Conservation (phyloP, 139 green algal species). For the Mychonastes homosphaera region DNA sequence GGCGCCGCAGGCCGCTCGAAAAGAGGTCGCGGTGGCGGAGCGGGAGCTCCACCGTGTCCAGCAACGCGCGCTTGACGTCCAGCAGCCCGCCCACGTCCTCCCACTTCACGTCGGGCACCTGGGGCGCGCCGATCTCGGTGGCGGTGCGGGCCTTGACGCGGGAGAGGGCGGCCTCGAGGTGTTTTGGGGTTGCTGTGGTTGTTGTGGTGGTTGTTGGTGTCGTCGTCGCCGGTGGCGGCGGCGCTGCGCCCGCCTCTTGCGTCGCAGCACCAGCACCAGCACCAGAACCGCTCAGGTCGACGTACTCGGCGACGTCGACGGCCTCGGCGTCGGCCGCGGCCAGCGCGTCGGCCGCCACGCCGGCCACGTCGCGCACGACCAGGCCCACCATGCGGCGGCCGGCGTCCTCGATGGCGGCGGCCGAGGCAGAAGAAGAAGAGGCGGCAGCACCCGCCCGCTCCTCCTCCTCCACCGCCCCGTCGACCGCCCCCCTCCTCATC, state of each 20-base stretch:
- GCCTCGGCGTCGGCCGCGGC: slow-evolving; percentile 1
- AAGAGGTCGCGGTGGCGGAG: slow-evolving; percentile 79
- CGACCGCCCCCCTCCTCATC: not conserved
- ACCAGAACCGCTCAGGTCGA: not conserved
- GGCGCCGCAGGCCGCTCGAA: slow-evolving; percentile 56
- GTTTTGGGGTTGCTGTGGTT: not conserved
- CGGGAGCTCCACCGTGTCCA: slow-evolving; percentile 88
- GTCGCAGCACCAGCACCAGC: not conserved
- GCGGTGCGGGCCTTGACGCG: slow-evolving; percentile 47
- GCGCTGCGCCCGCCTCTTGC: no score
- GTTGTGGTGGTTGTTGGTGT: not conserved
- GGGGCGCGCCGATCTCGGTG: slow-evolving; percentile 51
- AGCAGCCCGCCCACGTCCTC: slow-evolving; percentile 85
- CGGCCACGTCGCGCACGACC: slow-evolving; percentile 53
- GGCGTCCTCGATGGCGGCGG: not conserved
- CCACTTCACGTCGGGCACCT: slow-evolving; percentile 79
- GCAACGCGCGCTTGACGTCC: slow-evolving; percentile 68
- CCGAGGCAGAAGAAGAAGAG: not conserved
- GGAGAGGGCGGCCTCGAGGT: slow-evolving; percentile 41
- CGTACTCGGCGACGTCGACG: not conserved
- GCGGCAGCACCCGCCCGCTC: not conserved
- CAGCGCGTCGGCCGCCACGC: slow-evolving; percentile 56
- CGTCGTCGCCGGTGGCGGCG: not conserved
- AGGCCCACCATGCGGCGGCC: slow-evolving; percentile 52
- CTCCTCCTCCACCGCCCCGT: not conserved